Base-by-base conservation (phyloP, 2,329 filamentous ascomycete species). In the Hypoxylon sp. region DNA sequence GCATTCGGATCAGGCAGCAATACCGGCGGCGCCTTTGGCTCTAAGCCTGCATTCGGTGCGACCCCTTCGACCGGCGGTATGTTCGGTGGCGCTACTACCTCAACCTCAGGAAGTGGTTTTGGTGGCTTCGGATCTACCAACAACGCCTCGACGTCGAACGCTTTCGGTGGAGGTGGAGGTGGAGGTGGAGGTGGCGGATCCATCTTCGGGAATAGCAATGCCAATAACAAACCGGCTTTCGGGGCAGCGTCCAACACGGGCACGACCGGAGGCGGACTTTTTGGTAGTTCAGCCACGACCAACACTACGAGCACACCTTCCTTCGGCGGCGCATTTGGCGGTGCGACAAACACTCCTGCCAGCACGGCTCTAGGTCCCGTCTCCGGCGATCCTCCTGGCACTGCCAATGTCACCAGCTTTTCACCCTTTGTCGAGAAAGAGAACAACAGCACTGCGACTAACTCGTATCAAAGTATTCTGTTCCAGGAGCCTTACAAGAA, bases 401-500 rank as follows among this genome's bases (percentile, higher is more conserved):
- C 90, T 7, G 86, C 79, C 9, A 76, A 67, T 45, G 72, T 80
- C 3, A 79, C 82, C n/a, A 80, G 86, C 4, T 95, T 93, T 73
- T 74, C 82, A 54, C 77, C 90, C 0, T 80, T 82, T 35, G 75
- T 79, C 13, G 90, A 95, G 73, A 94, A 93, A 70, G 90, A 95
- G 65, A 59, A 32, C 17, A 72, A 76, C 3, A 80, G 74, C 60
- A 71, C 70, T 12, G 69, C 73, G 46, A 66, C 80, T 63, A 83
- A 88, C 65, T 79, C 87, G 3, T 95, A 88, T 70, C 90, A 94
- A 71, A 93, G 86, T 62, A 84, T 95, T 48, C 76, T 87, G 15
- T 91, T 93, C 69, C 87, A 89, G 73, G 84, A 87, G 16, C 82
- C 88, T 1, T 95, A 93, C 75, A 87, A 86, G 70, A 95, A 94